Conservation (phyloP, 2,329 filamentous ascomycete species). For the Penicillium nordicum region DNA sequence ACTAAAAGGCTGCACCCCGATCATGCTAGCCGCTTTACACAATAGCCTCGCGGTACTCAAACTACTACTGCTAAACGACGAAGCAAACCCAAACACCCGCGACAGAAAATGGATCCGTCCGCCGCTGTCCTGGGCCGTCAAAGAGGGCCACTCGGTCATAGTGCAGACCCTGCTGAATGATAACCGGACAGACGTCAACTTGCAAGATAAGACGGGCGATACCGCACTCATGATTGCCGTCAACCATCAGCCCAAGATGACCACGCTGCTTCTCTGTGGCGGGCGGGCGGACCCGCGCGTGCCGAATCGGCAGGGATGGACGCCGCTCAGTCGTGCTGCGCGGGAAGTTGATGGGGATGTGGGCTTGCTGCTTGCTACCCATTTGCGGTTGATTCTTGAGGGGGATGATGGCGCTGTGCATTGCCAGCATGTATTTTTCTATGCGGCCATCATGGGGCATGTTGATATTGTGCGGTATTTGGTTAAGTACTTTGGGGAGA, state of each 20-base stretch:
- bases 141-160: slow-evolving; percentile 8
- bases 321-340: slow-evolving; percentile 14
- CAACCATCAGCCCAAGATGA: slow-evolving; percentile 7
- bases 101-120: slow-evolving; percentile 20
- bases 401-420: slow-evolving; percentile 11
- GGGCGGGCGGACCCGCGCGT: slow-evolving; percentile 16
- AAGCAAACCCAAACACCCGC: slow-evolving; percentile 18
- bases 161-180: slow-evolving; percentile 17
- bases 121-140: slow-evolving; percentile 20
- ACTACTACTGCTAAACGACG: slow-evolving; percentile 11
- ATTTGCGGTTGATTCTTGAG: slow-evolving; percentile 18
- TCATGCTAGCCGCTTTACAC: slow-evolving; percentile 19
- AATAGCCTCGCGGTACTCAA: slow-evolving; percentile 9
- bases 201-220: slow-evolving; percentile 19
- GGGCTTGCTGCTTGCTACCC: slow-evolving; percentile 16
- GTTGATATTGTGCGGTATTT: slow-evolving; percentile 19
- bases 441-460: slow-evolving; percentile 19
- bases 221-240: slow-evolving; percentile 18
- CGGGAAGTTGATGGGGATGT: slow-evolving; percentile 4
- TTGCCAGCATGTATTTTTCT: slow-evolving; percentile 23
- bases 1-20: slow-evolving; percentile 17
- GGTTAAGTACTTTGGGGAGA: slow-evolving; percentile 15
- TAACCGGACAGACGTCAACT: slow-evolving; percentile 17
- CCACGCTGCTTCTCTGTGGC: slow-evolving; percentile 9
- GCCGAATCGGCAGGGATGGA: slow-evolving; percentile 15